Conservation (phyloP, 139 green algal species). For the Edaphochlamys debaryana region DNA sequence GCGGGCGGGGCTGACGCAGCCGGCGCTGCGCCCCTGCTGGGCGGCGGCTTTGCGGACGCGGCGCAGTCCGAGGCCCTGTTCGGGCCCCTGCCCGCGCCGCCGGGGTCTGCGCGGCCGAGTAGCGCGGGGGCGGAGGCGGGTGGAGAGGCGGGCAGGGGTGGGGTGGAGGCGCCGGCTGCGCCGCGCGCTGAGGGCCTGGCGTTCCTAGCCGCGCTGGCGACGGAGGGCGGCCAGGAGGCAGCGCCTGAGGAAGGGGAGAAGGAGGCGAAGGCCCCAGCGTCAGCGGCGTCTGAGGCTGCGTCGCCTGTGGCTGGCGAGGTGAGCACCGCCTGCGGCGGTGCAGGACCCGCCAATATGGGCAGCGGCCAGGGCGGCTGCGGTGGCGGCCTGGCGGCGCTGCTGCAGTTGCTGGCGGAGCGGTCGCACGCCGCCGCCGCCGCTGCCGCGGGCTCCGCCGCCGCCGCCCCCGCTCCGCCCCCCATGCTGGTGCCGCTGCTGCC, state of each 20-base stretch:
- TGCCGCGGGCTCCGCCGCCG: background rate
- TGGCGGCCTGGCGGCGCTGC: constrained; percentile 6
- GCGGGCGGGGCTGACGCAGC: background rate
- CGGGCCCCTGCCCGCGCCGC: background rate
- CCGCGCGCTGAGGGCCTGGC: constrained; percentile 3
- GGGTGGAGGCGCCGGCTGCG: background rate
- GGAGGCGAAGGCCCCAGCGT: too few relatives aligned
- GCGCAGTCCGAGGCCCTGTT: background rate
- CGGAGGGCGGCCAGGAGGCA: background rate
- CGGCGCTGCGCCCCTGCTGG: background rate
- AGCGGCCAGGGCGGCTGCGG: too few relatives aligned
- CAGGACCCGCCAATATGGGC: too few relatives aligned
- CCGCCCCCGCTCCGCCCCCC: background rate
- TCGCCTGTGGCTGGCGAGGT: too few relatives aligned
- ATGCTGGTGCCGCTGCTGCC: constrained; percentile 60
- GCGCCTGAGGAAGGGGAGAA: background rate
- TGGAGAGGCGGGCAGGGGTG: background rate
- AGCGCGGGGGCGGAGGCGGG: background rate
- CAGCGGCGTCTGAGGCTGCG: too few relatives aligned
- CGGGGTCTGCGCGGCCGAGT: background rate
- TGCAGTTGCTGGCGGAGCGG: constrained; percentile 6
- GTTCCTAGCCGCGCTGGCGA: background rate
- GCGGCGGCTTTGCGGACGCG: background rate
- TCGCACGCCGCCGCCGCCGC: too few relatives aligned
- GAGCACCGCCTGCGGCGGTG: too few relatives aligned